Conservation (phyloP, 73 alveolate genomes). For the Effrenium voratum region DNA sequence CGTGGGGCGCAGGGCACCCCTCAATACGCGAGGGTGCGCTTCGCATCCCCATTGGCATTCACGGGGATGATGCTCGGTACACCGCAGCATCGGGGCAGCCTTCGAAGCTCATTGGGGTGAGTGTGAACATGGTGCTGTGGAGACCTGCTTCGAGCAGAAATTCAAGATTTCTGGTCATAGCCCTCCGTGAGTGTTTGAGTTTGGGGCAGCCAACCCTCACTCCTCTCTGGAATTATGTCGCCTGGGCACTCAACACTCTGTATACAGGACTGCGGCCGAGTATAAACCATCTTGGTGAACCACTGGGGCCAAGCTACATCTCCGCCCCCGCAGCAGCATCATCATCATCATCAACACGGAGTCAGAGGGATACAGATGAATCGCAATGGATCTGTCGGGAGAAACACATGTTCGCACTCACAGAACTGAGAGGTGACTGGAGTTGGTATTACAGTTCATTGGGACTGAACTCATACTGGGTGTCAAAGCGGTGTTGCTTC, state of each 20-base stretch:
- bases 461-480: not conserved
- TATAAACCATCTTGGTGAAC: not conserved
- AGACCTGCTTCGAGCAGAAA: not conserved
- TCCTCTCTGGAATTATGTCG: not conserved
- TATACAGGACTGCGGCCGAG: not conserved
- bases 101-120: not conserved
- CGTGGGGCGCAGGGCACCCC: not conserved
- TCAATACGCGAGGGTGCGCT: not conserved
- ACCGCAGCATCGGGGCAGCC: not conserved
- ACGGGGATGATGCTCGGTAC: constrained; percentile 7
- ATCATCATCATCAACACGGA: too few species aligned
- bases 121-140: not conserved
- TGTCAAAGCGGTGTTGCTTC: not conserved
- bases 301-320: not conserved
- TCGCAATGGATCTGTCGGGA: not conserved
- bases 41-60: not conserved
- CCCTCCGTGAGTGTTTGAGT: not conserved
- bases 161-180: not conserved
- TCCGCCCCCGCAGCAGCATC: not conserved
- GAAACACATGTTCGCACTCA: not conserved
- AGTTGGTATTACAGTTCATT: not conserved
- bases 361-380: not conserved
- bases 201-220: not conserved
- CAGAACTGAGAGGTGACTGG: not conserved
- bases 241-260: not conserved